These are phyloP conservation scores for Lactifluus subvellereus DNA, from an alignment of 768 basidiomycete species.

Conservation along the genomic window DNA sequence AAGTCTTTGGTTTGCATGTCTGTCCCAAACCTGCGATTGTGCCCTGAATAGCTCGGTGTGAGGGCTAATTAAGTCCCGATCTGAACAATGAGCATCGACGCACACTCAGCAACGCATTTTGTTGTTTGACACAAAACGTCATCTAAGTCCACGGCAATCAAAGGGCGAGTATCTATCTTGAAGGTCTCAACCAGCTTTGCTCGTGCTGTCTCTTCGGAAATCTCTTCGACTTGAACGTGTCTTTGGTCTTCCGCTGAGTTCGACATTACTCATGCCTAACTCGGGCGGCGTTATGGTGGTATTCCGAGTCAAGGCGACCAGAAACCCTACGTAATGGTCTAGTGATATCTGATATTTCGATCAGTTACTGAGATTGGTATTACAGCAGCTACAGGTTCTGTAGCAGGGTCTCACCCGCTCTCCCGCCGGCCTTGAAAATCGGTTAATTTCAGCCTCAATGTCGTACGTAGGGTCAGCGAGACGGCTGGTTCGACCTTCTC, in stretches of 20 bases:
- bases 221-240: not conserved
- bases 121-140: constrained; percentile 21
- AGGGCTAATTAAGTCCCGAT: not conserved
- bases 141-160: constrained; percentile 21
- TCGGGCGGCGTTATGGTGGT: not conserved
- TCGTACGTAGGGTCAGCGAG: not conserved
- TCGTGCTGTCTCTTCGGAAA: constrained; percentile 4
- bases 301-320: not conserved
- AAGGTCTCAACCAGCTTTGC: not conserved
- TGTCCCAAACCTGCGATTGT: constrained; percentile 18
- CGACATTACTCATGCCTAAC: not conserved
- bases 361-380: not conserved
- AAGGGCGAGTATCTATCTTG: not conserved
- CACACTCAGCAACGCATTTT: constrained; percentile 18
- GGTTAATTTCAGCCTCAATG: not conserved
- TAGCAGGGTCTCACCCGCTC: not conserved
- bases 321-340: not conserved
- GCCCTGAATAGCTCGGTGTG: constrained; percentile 8
- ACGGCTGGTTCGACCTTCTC: not conserved
- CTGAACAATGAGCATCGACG: not conserved
- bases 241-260: not conserved
- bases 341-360: not conserved
- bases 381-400: not conserved
- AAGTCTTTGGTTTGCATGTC: constrained; percentile 20
- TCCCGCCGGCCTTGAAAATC: not conserved